Percentiles rank a stretch among this genome's conserved stretches.
These are phyloP conservation scores for Citrullus mucosospermus DNA, from an alignment of 306 rosid genomes.

Conservation along the genomic window DNA sequence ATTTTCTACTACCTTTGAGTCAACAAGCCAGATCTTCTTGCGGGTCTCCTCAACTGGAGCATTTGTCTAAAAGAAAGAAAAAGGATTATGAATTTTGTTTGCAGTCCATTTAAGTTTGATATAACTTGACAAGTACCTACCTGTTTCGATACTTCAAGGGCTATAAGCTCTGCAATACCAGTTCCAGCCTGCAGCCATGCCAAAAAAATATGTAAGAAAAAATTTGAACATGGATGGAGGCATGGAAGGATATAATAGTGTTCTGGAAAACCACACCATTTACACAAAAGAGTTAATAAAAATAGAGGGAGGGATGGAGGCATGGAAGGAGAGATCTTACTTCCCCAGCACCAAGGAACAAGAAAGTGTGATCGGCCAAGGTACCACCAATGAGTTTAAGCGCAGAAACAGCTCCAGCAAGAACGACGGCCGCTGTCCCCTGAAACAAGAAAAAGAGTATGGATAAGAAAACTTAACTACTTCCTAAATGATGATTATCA, in stretches of 20 bases:
- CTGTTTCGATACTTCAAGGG: slow-evolving; percentile 75
- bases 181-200: slow-evolving; percentile 68
- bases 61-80: slow-evolving; percentile 34
- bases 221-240: not conserved
- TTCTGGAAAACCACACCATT: not conserved
- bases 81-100: not conserved
- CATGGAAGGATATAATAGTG: not conserved
- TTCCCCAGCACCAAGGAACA: slow-evolving; percentile 99
- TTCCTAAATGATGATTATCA: not conserved
- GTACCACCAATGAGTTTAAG: slow-evolving; percentile 65
- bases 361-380: slow-evolving; percentile 63
- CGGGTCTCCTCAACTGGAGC: slow-evolving; percentile 65
- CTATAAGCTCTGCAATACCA: slow-evolving; percentile 89
- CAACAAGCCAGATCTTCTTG: slow-evolving; percentile 89
- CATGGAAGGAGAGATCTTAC: slow-evolving; percentile 16
- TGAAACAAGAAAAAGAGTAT: slow-evolving; percentile 18
- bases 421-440: slow-evolving; percentile 97
- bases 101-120: not conserved
- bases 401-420: slow-evolving; percentile 85
- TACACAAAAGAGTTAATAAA: not conserved
- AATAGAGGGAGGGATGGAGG: not conserved
- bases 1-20: slow-evolving; percentile 51
- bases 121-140: slow-evolving; percentile 33
- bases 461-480: not conserved
- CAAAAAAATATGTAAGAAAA: slow-evolving; percentile 12